Evolutionary conservation across 176 grass and related monocot species (phyloP), one percentile per base, ranked within the genome.

Genomic region (Oryza glaberrima): DNA sequence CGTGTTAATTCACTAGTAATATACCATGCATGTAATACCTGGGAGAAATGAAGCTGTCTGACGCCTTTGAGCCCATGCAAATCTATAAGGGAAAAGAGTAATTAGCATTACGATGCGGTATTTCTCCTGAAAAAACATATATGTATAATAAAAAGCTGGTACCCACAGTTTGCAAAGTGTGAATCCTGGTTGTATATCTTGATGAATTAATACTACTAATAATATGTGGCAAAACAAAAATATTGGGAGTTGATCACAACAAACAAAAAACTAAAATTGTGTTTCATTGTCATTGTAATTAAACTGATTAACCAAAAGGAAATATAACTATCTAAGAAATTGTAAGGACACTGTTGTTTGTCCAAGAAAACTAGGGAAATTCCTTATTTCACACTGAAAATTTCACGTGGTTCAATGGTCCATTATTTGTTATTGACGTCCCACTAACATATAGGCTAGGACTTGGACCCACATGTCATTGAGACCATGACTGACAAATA

Each of bases 31-130:
- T 72, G 54, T 7, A 32, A 26, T 91, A 94, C 88, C 88, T 84
- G 86, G 86, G 66, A 94, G 87, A 77, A 94, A 75, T n/a, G 76
- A 40, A 81, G 88, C 56, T 38, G 69, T 79, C 88, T 84, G 88
- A 81, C 72, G 92, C 66, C 69, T 94, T 51, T 94, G 92, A 73
- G 92, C 86, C 86, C 88, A 94, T 68, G 92, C 91, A 77, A 94
- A 94, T 75, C 88, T 88, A 67, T 13, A 86, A 69, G 36, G 47
- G 52, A 48, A 81, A 36, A 26, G 56, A 20, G 61, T 36, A 78
- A 40, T 80, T 17, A 77, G 65, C 16, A 84, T 70, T 3, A 14
- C 63, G 44, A 76, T 34, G 54, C 41, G 30, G 65, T 64, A 80
- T n/a, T 69, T 81, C 23, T 51, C 11, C 48, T 76, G 6, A 64